Percentiles rank a stretch among this genome's conserved stretches.
Evolutionary conservation across 495 filamentous ascomycete genomes (phyloP).

Genomic region (Hypoxylon cercidicola): DNA sequence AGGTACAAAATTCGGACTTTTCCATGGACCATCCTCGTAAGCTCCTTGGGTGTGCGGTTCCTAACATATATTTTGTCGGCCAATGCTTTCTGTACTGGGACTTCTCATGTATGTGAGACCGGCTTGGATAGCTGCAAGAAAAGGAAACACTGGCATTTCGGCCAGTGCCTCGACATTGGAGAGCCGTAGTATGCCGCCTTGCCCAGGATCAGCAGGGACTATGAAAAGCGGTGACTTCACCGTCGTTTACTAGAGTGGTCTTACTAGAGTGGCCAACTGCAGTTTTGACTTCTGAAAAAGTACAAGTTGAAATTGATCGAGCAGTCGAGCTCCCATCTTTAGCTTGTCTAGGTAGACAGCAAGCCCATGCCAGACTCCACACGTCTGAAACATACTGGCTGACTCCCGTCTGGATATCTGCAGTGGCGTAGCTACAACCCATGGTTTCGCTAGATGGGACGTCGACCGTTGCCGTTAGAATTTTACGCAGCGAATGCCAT

Average conservation of each 20-base stretch:
- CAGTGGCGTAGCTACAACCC: slow-evolving; percentile 34
- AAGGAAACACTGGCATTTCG: slow-evolving; percentile 2
- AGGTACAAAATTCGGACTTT: slow-evolving; percentile 26
- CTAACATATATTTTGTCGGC: not conserved
- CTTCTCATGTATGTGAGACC: slow-evolving; percentile 18
- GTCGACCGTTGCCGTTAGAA: slow-evolving; percentile 14
- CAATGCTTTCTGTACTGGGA: not conserved
- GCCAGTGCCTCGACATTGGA: slow-evolving; percentile 1
- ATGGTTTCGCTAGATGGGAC: slow-evolving; percentile 25
- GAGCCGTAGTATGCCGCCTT: slow-evolving; percentile 2
- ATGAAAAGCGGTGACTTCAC: slow-evolving; percentile 42
- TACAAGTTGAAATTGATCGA: slow-evolving; percentile 24
- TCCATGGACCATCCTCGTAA: slow-evolving; percentile 17
- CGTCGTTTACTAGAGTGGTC: slow-evolving; percentile 34
- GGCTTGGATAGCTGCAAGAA: slow-evolving; percentile 1
- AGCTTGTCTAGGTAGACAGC: slow-evolving; percentile 23
- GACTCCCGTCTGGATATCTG: slow-evolving; percentile 44
- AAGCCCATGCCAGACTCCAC: slow-evolving; percentile 34
- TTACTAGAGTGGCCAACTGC: slow-evolving; percentile 28
- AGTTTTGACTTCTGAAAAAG: slow-evolving; percentile 33
- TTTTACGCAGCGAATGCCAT: slow-evolving; percentile 17
- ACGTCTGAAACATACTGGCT: slow-evolving; percentile 36
- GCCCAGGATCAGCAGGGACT: slow-evolving; percentile 19
- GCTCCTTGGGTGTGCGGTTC: slow-evolving; percentile 3
- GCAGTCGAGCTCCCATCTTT: slow-evolving; percentile 24